Percentiles rank a stretch among this genome's conserved stretches.
phyloP scores from a whole-genome alignment of 345 rosid species.

The Sonneratia alba region DNA sequence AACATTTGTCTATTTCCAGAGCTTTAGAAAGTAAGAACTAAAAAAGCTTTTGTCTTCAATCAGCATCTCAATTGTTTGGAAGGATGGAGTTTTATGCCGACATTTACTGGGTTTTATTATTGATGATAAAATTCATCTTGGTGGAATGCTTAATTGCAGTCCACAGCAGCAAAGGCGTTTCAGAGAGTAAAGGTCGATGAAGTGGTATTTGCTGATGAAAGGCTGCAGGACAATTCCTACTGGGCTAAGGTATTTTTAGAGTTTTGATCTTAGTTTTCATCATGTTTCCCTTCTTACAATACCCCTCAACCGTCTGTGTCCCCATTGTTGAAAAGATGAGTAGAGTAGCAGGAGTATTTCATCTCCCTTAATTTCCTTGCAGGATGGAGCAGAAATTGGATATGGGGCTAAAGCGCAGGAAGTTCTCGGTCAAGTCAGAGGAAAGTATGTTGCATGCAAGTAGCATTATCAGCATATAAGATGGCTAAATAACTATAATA shows the following conservation, averaged over 20 bases:
- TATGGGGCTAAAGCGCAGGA: slow-evolving; percentile 97
- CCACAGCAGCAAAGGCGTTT: slow-evolving; percentile 49
- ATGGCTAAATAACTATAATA: background rate
- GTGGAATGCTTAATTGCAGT: slow-evolving; percentile 28
- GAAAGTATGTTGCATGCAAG: slow-evolving; percentile 43
- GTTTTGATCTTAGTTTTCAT: background rate
- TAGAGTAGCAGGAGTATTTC: background rate
- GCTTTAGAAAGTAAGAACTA: background rate
- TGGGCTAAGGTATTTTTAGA: slow-evolving; percentile 64
- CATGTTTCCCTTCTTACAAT: background rate
- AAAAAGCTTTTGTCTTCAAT: background rate
- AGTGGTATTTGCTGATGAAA: slow-evolving; percentile 52
- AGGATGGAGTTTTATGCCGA: background rate
- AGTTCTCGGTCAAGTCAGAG: slow-evolving; percentile 89
- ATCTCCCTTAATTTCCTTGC: slow-evolving; percentile 1
- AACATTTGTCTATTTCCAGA: too few species aligned
- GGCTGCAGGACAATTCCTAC: slow-evolving; percentile 84
- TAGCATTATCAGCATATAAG: background rate
- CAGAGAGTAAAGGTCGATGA: slow-evolving; percentile 79
- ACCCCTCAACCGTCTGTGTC: background rate
- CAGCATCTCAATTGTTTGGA: background rate
- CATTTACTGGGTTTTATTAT: background rate
- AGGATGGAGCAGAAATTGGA: slow-evolving; percentile 80
- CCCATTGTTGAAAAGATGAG: background rate
- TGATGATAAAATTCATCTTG: background rate